Base-by-base conservation (phyloP, 768 basidiomycete species). In the Russula olivacea region DNA sequence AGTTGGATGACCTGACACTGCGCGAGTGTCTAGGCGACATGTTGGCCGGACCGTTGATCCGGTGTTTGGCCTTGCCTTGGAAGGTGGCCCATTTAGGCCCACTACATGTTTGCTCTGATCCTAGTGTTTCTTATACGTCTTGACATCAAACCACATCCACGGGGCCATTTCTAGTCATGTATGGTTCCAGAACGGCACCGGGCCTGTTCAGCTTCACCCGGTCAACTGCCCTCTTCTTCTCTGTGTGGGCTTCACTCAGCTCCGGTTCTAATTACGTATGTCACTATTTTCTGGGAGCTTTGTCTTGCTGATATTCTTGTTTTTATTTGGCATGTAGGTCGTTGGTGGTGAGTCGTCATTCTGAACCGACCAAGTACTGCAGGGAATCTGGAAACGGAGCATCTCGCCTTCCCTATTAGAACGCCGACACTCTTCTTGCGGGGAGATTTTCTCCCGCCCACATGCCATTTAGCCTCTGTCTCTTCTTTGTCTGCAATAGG, bases 221-320 rank as follows among this genome's bases (percentile, higher is more conserved):
- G 36, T 47, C 61, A 23, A 65, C 64, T 6, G 58, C 66, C 15
- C 76, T 89, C 21, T 49, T 84, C 41, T 78, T 79, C 25, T 84
- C 84, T n/a, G 68, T 87, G 45, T 66, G 85, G 34, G 84, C 87
- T 7, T 77, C 86, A 0, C 72, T 89, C 38, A 73, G 83, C 64
- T 84, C 85, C 48, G 88, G 88, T 28, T 88, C 88, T 9, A 88
- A 87, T 68, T 90, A 90, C 78, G 88, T 89, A 71, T 60, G 87
- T 77, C 30, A 30, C 11, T 6, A 34, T 2, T 0, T 41, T 15
- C 23, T 23, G 4, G 21, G 3, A 11, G 19, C 48, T 21, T 19
- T 47, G 17, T 30, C 7, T 5, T 34, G 23, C 41, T 51, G 25
- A 64, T 36, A 12, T 50, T 6, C 8, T 8, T 41, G 3, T 21